These are phyloP conservation scores for Ogataea nitratoaversa DNA, from an alignment of 805 yeast species.

Conservation along the genomic window DNA sequence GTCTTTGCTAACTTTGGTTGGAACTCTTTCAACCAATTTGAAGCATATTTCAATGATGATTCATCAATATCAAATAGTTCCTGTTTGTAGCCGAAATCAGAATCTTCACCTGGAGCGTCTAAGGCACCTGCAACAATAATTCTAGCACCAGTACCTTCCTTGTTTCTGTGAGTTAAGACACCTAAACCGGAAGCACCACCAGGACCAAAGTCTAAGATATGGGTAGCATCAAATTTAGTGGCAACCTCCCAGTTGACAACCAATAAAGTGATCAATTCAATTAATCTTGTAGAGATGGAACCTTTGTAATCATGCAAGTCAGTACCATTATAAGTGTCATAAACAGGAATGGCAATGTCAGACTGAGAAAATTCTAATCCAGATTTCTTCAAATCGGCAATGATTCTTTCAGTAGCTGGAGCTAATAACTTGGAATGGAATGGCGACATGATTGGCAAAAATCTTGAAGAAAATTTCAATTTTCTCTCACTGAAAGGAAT, in stretches of 20 bases:
- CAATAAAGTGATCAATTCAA: conserved; percentile 77
- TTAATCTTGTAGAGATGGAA: conserved; percentile 63
- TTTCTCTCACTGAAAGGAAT: conserved; percentile 92
- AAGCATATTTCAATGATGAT: conserved; percentile 69
- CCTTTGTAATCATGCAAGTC: conserved; percentile 59
- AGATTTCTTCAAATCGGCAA: conserved; percentile 58
- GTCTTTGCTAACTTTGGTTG: conserved; percentile 83
- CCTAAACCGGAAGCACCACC: conserved; percentile 98
- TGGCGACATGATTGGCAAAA: conserved; percentile 93
- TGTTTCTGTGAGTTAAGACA: conserved; percentile 91
- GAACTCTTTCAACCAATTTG: conserved; percentile 86
- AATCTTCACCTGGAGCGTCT: conserved; percentile 60
- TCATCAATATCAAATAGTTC: conserved; percentile 78
- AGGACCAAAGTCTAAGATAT: conserved; percentile 95
- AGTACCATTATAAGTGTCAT: conserved; percentile 80
- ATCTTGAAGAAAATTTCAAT: conserved; percentile 86
- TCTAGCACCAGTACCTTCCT: conserved; percentile 98
- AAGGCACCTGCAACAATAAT: conserved; percentile 90
- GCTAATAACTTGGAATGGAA: conserved; percentile 88
- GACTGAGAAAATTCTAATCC: conserved; percentile 52
- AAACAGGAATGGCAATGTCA: conserved; percentile 78
- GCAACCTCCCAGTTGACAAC: conserved; percentile 96
- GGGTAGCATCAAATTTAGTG: conserved; percentile 77
- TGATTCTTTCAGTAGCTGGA: conserved; percentile 64
- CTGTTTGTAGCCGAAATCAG: conserved; percentile 93